Evolutionary conservation across 2,329 filamentous ascomycete genomes (phyloP), one percentile per base, ranked within the genome.

Genomic region (Eurotiales sp.): DNA sequence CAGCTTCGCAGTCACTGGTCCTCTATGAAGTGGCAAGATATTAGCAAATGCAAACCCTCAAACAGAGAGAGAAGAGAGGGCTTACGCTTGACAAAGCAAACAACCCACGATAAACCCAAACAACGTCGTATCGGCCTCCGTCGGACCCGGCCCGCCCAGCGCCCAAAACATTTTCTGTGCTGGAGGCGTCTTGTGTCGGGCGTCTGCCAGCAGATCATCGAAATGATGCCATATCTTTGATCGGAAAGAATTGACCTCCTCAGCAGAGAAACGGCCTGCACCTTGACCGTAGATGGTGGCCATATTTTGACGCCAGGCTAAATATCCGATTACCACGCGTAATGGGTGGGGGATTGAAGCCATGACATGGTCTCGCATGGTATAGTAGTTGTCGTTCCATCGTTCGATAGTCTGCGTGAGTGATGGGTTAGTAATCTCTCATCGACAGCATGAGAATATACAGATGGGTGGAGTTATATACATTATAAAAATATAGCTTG

Each of bases 331-430:
- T 1, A 83, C 2, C 0, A 78, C 54, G 11, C 75, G 77, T 0
- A 81, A 32, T 0, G 76, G 77, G 59, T 77, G 85, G 0, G 81
- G 77, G 1, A 84, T 55, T 0, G 72, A 49, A 8, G 61, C 65
- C 6, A 86, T 68, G 0, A 75, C 66, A 32, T 77, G 66, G 46
- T 75, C 73, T 14, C 82, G 77, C 80, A 83, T 84, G 12, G 67
- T 64, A 53, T 80, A 75, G 68, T 80, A 85, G 61, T 85, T 83
- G 51, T 80, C 68, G 2, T 74, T 61, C 82, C 82, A 86, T 54
- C 75, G 71, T 65, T 86, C 82, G 36, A 72, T 70, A 1, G 56
- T 63, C 72, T 77, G 49, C n/a, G n/a, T n/a, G n/a, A n/a, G n/a
- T n/a, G n/a, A n/a, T n/a, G n/a, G n/a, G n/a, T n/a, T n/a, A n/a